Evolutionary conservation across 2,329 filamentous ascomycete species (phyloP), one percentile per base, ranked within the genome.

Genomic region (Emmonsiellopsis sp.): DNA sequence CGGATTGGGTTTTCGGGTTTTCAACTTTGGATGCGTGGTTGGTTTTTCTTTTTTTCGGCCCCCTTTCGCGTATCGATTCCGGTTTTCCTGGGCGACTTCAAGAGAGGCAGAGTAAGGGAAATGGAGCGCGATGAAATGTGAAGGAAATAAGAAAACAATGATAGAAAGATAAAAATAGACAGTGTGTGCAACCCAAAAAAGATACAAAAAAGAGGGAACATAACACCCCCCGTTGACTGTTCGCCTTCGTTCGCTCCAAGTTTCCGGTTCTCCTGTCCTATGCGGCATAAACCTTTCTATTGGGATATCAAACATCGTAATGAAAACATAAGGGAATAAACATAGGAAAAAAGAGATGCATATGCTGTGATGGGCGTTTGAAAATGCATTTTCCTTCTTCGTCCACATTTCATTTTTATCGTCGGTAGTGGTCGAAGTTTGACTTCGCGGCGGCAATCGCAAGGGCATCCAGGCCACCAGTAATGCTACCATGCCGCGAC

Each of bases 391-490:
- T 44, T 13, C n/a, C 37, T 4, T 34, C 7, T 34, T 20, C 8
- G 7, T 10, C n/a, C 26, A 6, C 26, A 32, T 37, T 15, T 40
- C 7, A n/a, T 40, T 40, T n/a, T 51, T 30, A 54, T 52, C 54
- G 44, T 37, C 41, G 31, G 20, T 43, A 50, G n/a, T 30, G 13
- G 16, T 44, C 34, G 26, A 54, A 45, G 9, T 49, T 44, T 35
- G 52, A 34, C 26, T 54, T 56, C 2, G 26, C 32, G 2, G 56
- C 46, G n/a, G 41, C 54, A n/a, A 56, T 56, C 15, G 51, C 54
- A 7, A 58, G 51, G 11, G 54, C 50, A 49, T 54, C 51, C 5
- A 56, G 32, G 9, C 54, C 52, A 5, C 45, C 34, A 6, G 54
- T 50, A 37, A 56, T 50, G 13, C 50, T 55, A 10, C 52, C 51